Percentiles rank a stretch among this genome's conserved stretches.
Evolutionary conservation across 2,329 filamentous ascomycete genomes (phyloP).

Genomic region (Pseudogymnoascus sp.): DNA sequence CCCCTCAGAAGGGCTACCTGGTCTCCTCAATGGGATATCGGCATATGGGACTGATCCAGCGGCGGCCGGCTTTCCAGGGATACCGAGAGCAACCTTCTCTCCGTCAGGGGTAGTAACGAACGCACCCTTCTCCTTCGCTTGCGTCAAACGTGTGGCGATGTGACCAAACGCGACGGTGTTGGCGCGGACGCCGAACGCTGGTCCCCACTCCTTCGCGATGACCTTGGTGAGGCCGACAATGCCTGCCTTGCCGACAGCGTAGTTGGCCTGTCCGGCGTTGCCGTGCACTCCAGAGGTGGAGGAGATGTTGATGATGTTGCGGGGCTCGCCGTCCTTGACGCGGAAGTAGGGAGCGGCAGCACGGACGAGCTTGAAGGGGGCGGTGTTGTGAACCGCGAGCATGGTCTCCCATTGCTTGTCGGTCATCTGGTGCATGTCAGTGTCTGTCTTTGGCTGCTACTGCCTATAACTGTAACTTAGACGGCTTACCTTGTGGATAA

Average conservation of each 20-base stretch:
- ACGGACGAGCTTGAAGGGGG: constrained; percentile 75
- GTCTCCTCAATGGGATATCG: constrained; percentile 71
- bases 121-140: constrained; percentile 74
- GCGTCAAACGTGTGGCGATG: constrained; percentile 72
- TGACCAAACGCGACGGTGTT: constrained; percentile 82
- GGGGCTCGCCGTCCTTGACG: constrained; percentile 70
- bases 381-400: constrained; percentile 72
- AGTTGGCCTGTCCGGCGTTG: constrained; percentile 88
- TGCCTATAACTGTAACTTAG: neutral
- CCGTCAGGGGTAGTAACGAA: constrained; percentile 71
- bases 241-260: constrained; percentile 76
- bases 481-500: constrained; percentile 64
- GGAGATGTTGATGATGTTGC: constrained; percentile 76
- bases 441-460: neutral
- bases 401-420: constrained; percentile 92
- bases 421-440: constrained; percentile 46
- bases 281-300: constrained; percentile 76
- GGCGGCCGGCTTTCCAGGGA: constrained; percentile 47
- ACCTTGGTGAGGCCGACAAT: constrained; percentile 78
- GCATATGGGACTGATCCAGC: constrained; percentile 38
- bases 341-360: constrained; percentile 80
- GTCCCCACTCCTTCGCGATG: constrained; percentile 88
- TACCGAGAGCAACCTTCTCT: constrained; percentile 65
- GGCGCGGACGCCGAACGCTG: constrained; percentile 68
- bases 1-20: constrained; percentile 72